phyloP scores from a whole-genome alignment of 768 basidiomycete genomes.

The Collybia sp. region DNA sequence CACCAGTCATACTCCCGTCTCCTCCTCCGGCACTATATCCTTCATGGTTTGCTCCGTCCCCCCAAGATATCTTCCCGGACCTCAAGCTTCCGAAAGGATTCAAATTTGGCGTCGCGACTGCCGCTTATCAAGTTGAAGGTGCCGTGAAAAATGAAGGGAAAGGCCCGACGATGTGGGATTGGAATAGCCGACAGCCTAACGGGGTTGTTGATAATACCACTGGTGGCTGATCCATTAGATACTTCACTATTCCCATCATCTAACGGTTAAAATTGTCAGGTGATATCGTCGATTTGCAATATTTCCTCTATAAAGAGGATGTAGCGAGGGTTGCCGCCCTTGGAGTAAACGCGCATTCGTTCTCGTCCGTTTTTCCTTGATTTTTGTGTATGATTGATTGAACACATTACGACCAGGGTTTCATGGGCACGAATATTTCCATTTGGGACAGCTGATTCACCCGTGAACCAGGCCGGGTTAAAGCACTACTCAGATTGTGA shows the following conservation, averaged over 20 bases:
- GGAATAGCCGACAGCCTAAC: conserved; percentile 39
- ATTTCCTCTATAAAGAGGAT: conserved; percentile 51
- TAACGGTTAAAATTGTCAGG: conserved; percentile 16
- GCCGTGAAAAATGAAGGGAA: conserved; percentile 46
- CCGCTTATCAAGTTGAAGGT: conserved; percentile 51
- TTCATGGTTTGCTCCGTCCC: conserved; percentile 38
- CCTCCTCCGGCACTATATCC: conserved; percentile 42
- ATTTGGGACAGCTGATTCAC: conserved; percentile 43
- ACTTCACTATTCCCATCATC: not conserved
- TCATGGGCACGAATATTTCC: conserved; percentile 50
- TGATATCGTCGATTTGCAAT: conserved; percentile 44
- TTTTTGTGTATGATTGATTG: not conserved
- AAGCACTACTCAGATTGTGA: conserved; percentile 40
- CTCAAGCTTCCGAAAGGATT: conserved; percentile 41
- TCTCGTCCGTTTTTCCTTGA: conserved; percentile 30
- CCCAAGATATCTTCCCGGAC: conserved; percentile 37
- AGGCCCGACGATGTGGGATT: conserved; percentile 45
- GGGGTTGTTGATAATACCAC: conserved; percentile 39
- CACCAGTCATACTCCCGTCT: conserved; percentile 34
- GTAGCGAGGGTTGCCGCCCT: conserved; percentile 43
- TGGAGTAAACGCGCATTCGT: conserved; percentile 47
- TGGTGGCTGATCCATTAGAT: conserved; percentile 17
- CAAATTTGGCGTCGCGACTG: conserved; percentile 48
- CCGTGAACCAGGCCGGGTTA: conserved; percentile 42
- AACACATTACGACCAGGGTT: conserved; percentile 22